Conservation (phyloP, 139 green algal species). For the Trebouxia sp. region DNA sequence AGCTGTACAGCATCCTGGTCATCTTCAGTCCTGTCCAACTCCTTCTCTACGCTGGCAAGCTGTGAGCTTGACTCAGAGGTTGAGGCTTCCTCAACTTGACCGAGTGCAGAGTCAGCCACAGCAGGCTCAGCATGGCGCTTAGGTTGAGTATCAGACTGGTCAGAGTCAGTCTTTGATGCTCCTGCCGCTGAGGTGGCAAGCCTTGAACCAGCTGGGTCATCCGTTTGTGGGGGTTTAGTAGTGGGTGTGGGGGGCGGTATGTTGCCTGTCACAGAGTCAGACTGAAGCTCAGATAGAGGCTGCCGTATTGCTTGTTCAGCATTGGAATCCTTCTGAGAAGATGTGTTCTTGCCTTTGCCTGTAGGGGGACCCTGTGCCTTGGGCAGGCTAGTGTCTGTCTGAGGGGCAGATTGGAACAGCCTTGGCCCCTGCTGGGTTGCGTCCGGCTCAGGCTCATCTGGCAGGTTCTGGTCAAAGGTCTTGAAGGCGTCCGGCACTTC, state of each 20-base stretch:
- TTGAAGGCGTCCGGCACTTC: conserved; percentile 1
- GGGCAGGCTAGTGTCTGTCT: not conserved
- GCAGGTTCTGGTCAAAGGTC: not conserved
- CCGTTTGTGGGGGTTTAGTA: not conserved
- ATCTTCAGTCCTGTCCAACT: not conserved
- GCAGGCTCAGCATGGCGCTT: too few species aligned
- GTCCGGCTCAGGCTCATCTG: conserved; percentile 1
- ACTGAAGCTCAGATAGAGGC: not conserved
- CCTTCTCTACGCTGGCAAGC: not conserved
- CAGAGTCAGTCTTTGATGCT: too few species aligned
- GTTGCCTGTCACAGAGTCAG: not conserved
- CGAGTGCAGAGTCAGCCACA: too few species aligned
- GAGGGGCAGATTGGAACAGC: conserved; percentile 3
- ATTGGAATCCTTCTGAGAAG: too few species aligned
- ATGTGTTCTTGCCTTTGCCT: too few species aligned
- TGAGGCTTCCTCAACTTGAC: not conserved
- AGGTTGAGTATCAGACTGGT: too few species aligned
- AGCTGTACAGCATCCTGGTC: conserved; percentile 5
- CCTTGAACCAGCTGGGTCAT: not conserved
- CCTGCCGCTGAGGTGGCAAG: too few species aligned
- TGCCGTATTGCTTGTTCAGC: not conserved
- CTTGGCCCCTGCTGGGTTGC: not conserved
- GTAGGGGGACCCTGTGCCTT: not conserved
- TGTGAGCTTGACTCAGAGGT: not conserved
- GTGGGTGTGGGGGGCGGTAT: too few species aligned